Evolutionary conservation across 371 early-diverging fungal species (phyloP).

Genomic region (Caulochytrium protostelioides): DNA sequence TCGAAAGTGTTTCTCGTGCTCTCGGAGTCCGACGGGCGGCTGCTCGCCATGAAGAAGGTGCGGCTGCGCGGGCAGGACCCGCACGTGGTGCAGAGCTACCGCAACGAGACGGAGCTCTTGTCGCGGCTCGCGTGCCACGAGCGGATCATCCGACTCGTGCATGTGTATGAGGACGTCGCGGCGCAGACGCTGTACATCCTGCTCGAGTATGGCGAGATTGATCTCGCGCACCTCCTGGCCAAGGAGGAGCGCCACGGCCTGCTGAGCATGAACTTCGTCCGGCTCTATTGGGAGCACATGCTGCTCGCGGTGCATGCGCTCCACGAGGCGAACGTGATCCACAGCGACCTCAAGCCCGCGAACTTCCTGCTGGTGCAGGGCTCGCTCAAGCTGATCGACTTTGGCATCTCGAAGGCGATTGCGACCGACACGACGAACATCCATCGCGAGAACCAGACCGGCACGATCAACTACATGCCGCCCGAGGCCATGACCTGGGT

Average conservation of each 20-base stretch:
- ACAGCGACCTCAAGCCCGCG: slow-evolving; percentile 91
- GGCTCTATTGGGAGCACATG: slow-evolving; percentile 81
- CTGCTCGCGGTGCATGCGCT: slow-evolving; percentile 69
- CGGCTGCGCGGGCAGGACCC: slow-evolving; percentile 44
- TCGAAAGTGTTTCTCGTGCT: slow-evolving; percentile 77
- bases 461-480: slow-evolving; percentile 94
- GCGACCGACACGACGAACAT: slow-evolving; percentile 89
- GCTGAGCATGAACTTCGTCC: slow-evolving; percentile 46
- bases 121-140: slow-evolving; percentile 34
- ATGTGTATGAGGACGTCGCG: slow-evolving; percentile 42
- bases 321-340: slow-evolving; percentile 73
- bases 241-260: slow-evolving; percentile 19
- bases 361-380: slow-evolving; percentile 74
- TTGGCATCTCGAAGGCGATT: slow-evolving; percentile 94
- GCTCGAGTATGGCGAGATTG: slow-evolving; percentile 87
- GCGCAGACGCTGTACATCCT: slow-evolving; percentile 43
- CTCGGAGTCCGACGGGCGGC: slow-evolving; percentile 21
- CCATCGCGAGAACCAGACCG: slow-evolving; percentile 65
- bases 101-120: slow-evolving; percentile 66
- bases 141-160: slow-evolving; percentile 52
- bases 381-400: slow-evolving; percentile 81
- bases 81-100: slow-evolving; percentile 37
- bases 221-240: slow-evolving; percentile 49
- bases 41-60: slow-evolving; percentile 76
- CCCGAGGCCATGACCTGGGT: slow-evolving; percentile 58